These are phyloP conservation scores for Azolla pinnata DNA, from an alignment of 75 land plant genomes.

Conservation along the genomic window DNA sequence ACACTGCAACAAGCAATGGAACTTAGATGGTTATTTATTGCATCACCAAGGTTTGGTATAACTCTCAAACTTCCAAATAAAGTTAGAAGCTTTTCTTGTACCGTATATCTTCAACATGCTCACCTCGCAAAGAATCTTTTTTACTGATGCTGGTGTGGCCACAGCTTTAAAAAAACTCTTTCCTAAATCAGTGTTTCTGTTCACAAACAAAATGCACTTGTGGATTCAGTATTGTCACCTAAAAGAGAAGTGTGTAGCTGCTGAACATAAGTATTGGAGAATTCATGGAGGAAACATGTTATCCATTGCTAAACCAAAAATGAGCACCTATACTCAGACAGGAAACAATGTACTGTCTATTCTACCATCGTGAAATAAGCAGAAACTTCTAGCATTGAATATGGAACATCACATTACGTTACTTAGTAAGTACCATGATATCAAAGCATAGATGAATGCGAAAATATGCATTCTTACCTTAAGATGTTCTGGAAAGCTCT, in stretches of 20 bases:
- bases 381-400: too few species aligned
- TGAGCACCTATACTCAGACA: slow-evolving; percentile 1
- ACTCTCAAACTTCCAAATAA: neutral
- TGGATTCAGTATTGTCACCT: neutral
- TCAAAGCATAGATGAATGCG: neutral
- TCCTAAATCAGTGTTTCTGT: slow-evolving; percentile 73
- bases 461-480: slow-evolving; percentile 37
- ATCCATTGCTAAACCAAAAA: too few species aligned
- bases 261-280: too few species aligned
- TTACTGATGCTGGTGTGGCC: slow-evolving; percentile 78
- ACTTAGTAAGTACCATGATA: too few species aligned
- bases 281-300: too few species aligned
- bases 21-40: too few species aligned
- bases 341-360: too few species aligned
- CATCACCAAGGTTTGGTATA: too few species aligned
- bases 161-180: slow-evolving; percentile 57
- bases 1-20: slow-evolving; percentile 52
- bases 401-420: too few species aligned
- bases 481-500: slow-evolving; percentile 69
- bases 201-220: neutral
- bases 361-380: too few species aligned
- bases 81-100: neutral
- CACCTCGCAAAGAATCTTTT: slow-evolving; percentile 85
- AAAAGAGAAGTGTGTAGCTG: too few species aligned
- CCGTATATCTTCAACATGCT: too few species aligned